Percentiles rank a stretch among this genome's conserved stretches.
Conservation (phyloP, 177 flowering plant genomes). For the Tripterygium wilfordii region DNA sequence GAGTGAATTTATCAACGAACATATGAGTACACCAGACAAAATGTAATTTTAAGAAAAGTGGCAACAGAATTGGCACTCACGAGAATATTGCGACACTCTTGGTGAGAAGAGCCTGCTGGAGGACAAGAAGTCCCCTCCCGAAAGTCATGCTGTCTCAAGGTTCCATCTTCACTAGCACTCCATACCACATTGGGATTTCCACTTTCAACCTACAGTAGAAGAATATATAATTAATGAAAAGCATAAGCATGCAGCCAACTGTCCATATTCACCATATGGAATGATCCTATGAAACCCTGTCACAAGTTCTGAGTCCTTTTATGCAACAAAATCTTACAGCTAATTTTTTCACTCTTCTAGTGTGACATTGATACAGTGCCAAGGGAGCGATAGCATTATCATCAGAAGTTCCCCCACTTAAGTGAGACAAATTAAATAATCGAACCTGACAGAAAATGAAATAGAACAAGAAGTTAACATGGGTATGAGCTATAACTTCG, state of each 20-base stretch:
- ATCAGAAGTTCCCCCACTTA: conserved; percentile 44
- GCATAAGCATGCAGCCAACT: no score
- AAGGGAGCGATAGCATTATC: conserved; percentile 48
- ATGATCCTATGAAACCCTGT: no score
- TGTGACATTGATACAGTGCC: conserved; percentile 80
- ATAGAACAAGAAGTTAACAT: background rate
- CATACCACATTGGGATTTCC: conserved; percentile 96
- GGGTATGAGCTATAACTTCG: no score
- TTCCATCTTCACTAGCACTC: conserved; percentile 99
- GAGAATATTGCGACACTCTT: conserved; percentile 85
- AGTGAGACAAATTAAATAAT: conserved; percentile 64
- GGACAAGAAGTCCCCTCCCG: conserved; percentile 91
- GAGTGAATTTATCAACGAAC: no score
- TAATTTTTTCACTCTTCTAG: conserved; percentile 89
- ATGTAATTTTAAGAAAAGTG: no score
- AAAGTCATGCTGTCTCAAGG: conserved; percentile 93
- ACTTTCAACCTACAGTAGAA: conserved; percentile 88
- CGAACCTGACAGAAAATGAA: conserved; percentile 59
- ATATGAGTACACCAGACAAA: no score
- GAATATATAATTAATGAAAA: no score
- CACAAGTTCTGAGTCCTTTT: no score
- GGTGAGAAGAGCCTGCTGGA: conserved; percentile 78
- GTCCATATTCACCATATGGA: no score
- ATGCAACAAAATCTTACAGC: no score
- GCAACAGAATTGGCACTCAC: no score